phyloP scores from a whole-genome alignment of 495 filamentous ascomycete species.

The Trichocladium uniseriatum region DNA sequence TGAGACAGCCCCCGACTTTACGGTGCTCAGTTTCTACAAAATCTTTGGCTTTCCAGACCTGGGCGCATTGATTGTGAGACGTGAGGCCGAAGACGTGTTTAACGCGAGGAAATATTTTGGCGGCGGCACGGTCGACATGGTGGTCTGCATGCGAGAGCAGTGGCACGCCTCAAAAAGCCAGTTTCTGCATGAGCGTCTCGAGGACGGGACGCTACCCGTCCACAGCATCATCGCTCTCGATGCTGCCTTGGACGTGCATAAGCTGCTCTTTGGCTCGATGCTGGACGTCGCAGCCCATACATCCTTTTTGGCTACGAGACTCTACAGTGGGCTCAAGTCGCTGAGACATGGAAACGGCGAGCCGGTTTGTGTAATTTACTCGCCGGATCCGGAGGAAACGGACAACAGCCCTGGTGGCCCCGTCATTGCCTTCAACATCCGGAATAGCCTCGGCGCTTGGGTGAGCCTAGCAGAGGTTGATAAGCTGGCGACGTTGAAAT shows the following conservation, averaged over 20 bases:
- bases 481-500: conserved; percentile 65
- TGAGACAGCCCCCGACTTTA: conserved; percentile 68
- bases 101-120: conserved; percentile 71
- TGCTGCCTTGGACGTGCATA: conserved; percentile 60
- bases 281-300: conserved; percentile 64
- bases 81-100: conserved; percentile 54
- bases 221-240: conserved; percentile 80
- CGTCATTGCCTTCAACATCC: conserved; percentile 75
- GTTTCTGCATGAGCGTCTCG: conserved; percentile 68
- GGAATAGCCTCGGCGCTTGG: conserved; percentile 57
- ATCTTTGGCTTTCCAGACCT: conserved; percentile 95
- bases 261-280: conserved; percentile 62
- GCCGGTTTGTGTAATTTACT: conserved; percentile 59
- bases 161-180: conserved; percentile 69
- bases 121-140: conserved; percentile 89
- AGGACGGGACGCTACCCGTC: conserved; percentile 84
- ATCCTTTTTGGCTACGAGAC: conserved; percentile 47
- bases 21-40: conserved; percentile 87
- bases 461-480: conserved; percentile 76
- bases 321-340: conserved; percentile 49
- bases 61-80: conserved; percentile 76
- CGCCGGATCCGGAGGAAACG: conserved; percentile 22
- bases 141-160: conserved; percentile 47
- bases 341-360: conserved; percentile 60
- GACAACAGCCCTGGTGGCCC: conserved; percentile 49